Base-by-base conservation (phyloP, 306 rosid genomes). In the Prunus kanzakura region DNA sequence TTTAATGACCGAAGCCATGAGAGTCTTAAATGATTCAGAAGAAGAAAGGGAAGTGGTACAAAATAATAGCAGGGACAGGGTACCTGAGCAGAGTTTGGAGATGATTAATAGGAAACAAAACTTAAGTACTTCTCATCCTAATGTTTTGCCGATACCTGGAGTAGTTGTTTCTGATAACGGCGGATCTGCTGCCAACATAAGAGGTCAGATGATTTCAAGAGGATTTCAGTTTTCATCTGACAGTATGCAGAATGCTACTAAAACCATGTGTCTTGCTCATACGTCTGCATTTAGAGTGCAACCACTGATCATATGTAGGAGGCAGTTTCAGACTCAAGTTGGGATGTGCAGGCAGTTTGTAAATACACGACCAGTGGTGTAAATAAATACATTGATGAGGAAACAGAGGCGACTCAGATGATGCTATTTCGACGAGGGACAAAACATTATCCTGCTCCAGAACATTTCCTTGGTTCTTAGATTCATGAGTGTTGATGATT, bases 161-260 rank as follows among this genome's bases (percentile, higher is more conserved):
- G 80, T 75, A 11, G 78, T 74, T 75, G 77, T 76, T 73, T n/a
- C 87, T 71, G 82, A 87, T 58, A 88, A 87, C 46, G 81, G 86
- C 35, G 72, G 84, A 43, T 71, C 83, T 65, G 82, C 82, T 71
- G 79, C 89, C 25, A 82, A 64, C 79, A 78, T 83, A 65, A 89
- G 87, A 83, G 86, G 89, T 80, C 85, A 79, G 57, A 81, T 87
- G 86, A 76, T 82, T 49, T 79, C 81, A 23, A 85, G 86, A 74
- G 76, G 81, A 6, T 70, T 80, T 7, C 80, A 77, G 66, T 56
- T 63, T 60, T 76, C 87, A 71, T 82, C 85, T 20, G 76, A 72
- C 32, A 73, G 76, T 67, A 72, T 61, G 49, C 82, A 61, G 30
- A 78, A 78, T 55, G 69, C 80, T 49, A 78, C 84, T 27, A 76